These are phyloP conservation scores for Aspergillus pseudoterreus DNA, from an alignment of 2,329 filamentous ascomycete species.

Conservation along the genomic window DNA sequence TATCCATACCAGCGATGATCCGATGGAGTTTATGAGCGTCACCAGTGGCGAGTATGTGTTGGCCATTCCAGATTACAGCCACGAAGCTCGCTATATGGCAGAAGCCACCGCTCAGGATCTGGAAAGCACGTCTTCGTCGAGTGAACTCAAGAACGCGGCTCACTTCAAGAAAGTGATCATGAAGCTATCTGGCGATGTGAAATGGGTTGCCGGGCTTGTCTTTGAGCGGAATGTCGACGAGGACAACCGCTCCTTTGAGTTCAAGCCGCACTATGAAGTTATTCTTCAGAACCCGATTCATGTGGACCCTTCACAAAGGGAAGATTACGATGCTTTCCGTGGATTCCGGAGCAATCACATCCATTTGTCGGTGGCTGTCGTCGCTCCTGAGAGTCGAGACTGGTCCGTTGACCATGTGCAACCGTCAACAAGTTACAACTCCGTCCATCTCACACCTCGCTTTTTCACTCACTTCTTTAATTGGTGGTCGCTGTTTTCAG, in stretches of 20 bases:
- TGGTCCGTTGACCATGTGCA: constrained; percentile 75
- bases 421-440: constrained; percentile 88
- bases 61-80: constrained; percentile 88
- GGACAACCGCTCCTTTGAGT: constrained; percentile 75
- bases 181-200: constrained; percentile 95
- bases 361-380: constrained; percentile 86
- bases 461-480: constrained; percentile 98
- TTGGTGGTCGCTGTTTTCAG: constrained; percentile 97
- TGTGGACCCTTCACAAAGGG: constrained; percentile 56
- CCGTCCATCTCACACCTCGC: constrained; percentile 86
- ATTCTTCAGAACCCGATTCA: constrained; percentile 76
- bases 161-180: constrained; percentile 97
- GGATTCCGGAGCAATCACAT: constrained; percentile 98
- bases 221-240: constrained; percentile 80
- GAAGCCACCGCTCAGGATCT: constrained; percentile 47
- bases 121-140: constrained; percentile 60
- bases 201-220: constrained; percentile 85
- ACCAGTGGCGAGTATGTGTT: constrained; percentile 94
- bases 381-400: constrained; percentile 80
- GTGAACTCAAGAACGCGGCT: constrained; percentile 67
- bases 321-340: constrained; percentile 82
- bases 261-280: constrained; percentile 89
- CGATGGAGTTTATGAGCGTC: constrained; percentile 90
- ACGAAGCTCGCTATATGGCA: constrained; percentile 69
- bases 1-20: constrained; percentile 79